Evolutionary conservation across 768 basidiomycete genomes (phyloP), one percentile per base, ranked within the genome.

Genomic region (Rhodocollybia butyracea): DNA sequence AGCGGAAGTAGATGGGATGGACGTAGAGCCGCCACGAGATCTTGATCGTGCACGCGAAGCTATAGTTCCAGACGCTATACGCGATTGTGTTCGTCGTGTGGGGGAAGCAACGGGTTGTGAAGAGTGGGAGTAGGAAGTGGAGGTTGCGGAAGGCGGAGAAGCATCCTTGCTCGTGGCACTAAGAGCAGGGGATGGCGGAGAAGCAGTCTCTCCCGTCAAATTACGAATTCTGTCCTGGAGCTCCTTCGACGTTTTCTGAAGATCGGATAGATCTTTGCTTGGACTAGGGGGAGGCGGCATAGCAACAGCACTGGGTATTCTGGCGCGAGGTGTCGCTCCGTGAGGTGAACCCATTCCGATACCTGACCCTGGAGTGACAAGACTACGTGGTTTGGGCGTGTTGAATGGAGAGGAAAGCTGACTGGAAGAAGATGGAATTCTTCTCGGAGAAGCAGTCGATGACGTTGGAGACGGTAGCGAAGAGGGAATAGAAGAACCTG

Each of bases 321-420:
- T 78, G 13, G 81, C 78, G 29, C 87, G 79, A 41, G 86, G 84
- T 11, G 85, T 87, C 57, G 65, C 75, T n/a, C 74, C 67, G 11
- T 79, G 75, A 3, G 78, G 70, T 34, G 70, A 67, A 24, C 72
- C 73, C 10, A 70, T 65, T 17, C 71, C 71, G 7, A 77, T 57
- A 34, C 61, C 66, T 5, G 75, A 50, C 38, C 73, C 13, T 13
- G 46, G 31, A 34, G 32, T 38, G 12, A 22, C 34, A 24, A 50
- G 48, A 34, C 34, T 24, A 1, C 48, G 72, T 12, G 86, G 75
- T 66, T 82, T 89, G 7, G 89, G 89, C 3, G 89, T 91, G 22
- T 76, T 76, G 62, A 85, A 84, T 1, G 89, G 85, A 2, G 88
- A 89, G 22, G 67, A 39, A 69, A 65, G 63, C 45, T 46, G 46